phyloP scores from a whole-genome alignment of 163 green algal species.

The Chlorella variabilis region DNA sequence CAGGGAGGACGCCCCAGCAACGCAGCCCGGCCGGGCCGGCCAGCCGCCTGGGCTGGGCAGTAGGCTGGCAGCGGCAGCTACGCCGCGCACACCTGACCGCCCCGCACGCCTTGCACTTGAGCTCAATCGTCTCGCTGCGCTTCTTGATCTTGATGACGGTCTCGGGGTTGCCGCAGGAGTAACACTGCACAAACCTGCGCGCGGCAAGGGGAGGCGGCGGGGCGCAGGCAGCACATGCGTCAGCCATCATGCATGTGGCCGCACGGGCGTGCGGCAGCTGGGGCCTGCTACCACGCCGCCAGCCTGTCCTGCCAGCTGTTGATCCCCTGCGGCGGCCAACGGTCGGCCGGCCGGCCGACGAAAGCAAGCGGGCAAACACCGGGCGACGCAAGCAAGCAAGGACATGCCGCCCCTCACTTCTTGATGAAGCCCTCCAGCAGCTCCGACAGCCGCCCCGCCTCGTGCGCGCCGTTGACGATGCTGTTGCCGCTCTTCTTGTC shows the following conservation, averaged over 20 bases:
- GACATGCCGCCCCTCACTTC: too few species aligned
- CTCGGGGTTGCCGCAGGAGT: constrained; percentile 98
- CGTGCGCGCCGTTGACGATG: constrained; percentile 96
- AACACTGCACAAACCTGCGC: constrained; percentile 88
- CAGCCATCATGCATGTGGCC: background rate
- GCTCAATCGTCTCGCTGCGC: constrained; percentile 81
- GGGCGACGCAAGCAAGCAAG: too few species aligned
- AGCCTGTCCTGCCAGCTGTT: too few species aligned
- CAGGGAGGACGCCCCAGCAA: background rate
- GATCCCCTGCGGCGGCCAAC: too few species aligned
- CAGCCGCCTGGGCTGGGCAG: constrained; percentile 47
- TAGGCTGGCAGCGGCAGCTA: too few species aligned
- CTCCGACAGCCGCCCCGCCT: constrained; percentile 79
- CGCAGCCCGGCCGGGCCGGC: background rate
- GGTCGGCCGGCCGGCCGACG: too few species aligned
- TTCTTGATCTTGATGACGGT: constrained; percentile 81
- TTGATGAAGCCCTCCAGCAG: constrained; percentile 97
- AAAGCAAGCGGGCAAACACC: too few species aligned
- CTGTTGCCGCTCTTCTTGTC: constrained; percentile 90
- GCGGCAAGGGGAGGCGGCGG: background rate
- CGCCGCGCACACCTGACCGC: background rate
- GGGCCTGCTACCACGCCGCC: too few species aligned
- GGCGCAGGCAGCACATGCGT: background rate
- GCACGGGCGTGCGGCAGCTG: too few species aligned
- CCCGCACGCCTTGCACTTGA: constrained; percentile 97